Base-by-base conservation (phyloP, 257 asterid genomes). In the Solanum clarkiae region DNA sequence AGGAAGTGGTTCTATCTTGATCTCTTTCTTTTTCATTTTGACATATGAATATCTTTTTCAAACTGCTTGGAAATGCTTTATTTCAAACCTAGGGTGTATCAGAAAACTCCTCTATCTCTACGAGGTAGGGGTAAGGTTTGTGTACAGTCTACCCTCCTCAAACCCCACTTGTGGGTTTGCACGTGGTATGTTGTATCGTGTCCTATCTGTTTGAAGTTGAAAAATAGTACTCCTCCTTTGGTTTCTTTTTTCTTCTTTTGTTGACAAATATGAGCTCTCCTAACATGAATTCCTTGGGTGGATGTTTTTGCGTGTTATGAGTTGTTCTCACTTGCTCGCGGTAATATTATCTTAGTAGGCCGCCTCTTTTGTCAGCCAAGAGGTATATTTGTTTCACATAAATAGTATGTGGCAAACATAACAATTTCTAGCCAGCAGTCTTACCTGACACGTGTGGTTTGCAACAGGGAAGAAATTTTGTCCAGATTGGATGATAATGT, bases 381-480 rank as follows among this genome's bases (percentile, higher is more conserved):
- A 1, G 49, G 83, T 53, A 54, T 47, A 26, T 29, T 51, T 79
- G 10, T 26, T 79, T 79, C 1, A 53, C 65, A 15, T 14, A 26
- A 77, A 9, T 63, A 45, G 42, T 7, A 66, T 24, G 66, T 83
- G 63, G 7, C 42, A 29, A 47, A 26, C 79, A 60, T 53, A 60
- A 26, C n/a, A 17, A 79, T 68, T 59, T 87, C 79, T 65, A 40
- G 17, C 32, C 54, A 26, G 18, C 60, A 12, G 63, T 45, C 45
- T 32, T 24, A 45, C 49, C 51, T 44, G 59, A 62, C 57, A 63
- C 26, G 10, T 82, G 1, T 51, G 54, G 14, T 36, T 53, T 82
- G 79, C 66, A 89, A 63, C 93, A 95, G 99, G 91, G 98, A 93
- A 88, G 99, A 92, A 83, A 93, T 95, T 86, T 92, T 92, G 80